Evolutionary conservation across 2,329 filamentous ascomycete species (phyloP).

Genomic region (Xylaria arbuscula): DNA sequence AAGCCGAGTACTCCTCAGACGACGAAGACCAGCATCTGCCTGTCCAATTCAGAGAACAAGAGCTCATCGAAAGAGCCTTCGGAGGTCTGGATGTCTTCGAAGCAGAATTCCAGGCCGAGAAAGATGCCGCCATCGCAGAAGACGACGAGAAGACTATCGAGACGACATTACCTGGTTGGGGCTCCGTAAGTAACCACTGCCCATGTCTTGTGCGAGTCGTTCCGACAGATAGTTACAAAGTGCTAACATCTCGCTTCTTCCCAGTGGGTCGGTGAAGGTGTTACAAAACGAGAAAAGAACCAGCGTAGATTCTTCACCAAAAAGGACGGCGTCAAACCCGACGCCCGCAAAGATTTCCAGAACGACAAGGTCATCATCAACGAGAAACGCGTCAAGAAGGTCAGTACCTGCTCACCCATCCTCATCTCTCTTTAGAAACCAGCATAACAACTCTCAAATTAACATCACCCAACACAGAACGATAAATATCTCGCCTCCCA

Average conservation of each 20-base stretch:
- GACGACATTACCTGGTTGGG: constrained; percentile 93
- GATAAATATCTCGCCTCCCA: constrained; percentile 85
- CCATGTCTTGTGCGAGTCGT: background rate
- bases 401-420: constrained; percentile 52
- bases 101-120: constrained; percentile 82
- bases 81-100: constrained; percentile 84
- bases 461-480: constrained; percentile 64
- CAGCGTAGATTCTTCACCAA: constrained; percentile 72
- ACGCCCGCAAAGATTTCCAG: constrained; percentile 83
- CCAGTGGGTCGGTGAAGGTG: constrained; percentile 79
- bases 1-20: constrained; percentile 58
- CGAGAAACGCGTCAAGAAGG: constrained; percentile 90
- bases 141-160: constrained; percentile 85
- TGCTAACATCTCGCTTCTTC: constrained; percentile 23
- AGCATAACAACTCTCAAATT: background rate
- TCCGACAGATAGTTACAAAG: background rate
- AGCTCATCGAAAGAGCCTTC: constrained; percentile 84
- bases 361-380: constrained; percentile 89
- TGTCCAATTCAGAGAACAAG: constrained; percentile 68
- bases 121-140: constrained; percentile 70
- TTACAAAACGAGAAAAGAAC: constrained; percentile 76
- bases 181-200: constrained; percentile 63
- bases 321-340: constrained; percentile 77
- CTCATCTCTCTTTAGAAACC: background rate
- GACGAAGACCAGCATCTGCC: constrained; percentile 64